phyloP scores from a whole-genome alignment of 2,329 filamentous ascomycete genomes.

The Decorospora gaudefroyi region DNA sequence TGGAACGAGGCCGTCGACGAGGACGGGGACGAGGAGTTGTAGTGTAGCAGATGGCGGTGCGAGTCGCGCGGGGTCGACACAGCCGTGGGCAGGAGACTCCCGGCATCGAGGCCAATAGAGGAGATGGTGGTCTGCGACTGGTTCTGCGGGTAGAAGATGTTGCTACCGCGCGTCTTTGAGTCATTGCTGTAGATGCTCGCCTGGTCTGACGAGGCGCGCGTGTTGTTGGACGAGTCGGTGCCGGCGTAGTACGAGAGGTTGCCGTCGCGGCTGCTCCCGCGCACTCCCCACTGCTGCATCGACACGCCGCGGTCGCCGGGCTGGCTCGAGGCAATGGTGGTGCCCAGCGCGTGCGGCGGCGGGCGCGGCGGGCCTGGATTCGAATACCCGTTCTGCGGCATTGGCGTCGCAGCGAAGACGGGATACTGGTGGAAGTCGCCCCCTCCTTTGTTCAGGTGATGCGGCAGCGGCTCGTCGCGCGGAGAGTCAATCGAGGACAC shows the following conservation, averaged over 20 bases:
- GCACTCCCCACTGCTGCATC: conserved; percentile 74
- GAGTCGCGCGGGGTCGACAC: conserved; percentile 49
- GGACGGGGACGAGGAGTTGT: conserved; percentile 53
- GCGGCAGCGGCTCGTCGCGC: conserved; percentile 72
- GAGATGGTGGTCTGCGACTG: conserved; percentile 60
- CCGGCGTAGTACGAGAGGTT: conserved; percentile 30
- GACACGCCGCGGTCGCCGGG: conserved; percentile 68
- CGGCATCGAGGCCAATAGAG: conserved; percentile 51
- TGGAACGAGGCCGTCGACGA: conserved; percentile 56
- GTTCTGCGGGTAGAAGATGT: conserved; percentile 58
- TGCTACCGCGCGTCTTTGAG: conserved; percentile 60
- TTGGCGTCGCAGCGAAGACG: conserved; percentile 63
- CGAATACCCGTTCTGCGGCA: conserved; percentile 56
- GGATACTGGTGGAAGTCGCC: conserved; percentile 91
- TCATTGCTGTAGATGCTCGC: conserved; percentile 67
- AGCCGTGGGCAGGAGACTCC: conserved; percentile 47
- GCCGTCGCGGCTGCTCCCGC: conserved; percentile 34
- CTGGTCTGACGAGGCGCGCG: conserved; percentile 65
- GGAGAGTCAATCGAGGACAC: conserved; percentile 91
- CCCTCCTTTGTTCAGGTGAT: conserved; percentile 78
- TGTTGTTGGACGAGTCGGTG: conserved; percentile 54
- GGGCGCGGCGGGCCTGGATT: conserved; percentile 62
- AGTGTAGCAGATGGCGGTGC: conserved; percentile 49
- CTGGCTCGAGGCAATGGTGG: conserved; percentile 72
- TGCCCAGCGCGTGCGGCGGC: conserved; percentile 58